Conservation (phyloP, 2,329 filamentous ascomycete genomes). For the Botrytis cinerea region DNA sequence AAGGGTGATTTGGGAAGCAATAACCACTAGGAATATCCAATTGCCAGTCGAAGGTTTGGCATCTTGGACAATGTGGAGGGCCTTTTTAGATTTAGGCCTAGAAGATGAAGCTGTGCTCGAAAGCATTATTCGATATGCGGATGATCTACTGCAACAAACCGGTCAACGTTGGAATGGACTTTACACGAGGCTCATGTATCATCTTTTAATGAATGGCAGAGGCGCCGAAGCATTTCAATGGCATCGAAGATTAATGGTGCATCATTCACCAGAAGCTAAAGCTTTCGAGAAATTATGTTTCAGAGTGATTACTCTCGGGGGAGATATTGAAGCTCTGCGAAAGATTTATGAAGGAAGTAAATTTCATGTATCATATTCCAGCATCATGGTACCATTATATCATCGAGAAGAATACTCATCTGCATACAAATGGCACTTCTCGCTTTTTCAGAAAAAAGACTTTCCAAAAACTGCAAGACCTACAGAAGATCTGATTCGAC, state of each 20-base stretch:
- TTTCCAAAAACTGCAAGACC: constrained; percentile 44
- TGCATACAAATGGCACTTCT: constrained; percentile 50
- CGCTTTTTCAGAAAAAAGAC: constrained; percentile 47
- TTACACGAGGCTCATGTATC: constrained; percentile 49
- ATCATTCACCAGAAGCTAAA: constrained; percentile 41
- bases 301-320: constrained; percentile 31
- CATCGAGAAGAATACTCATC: constrained; percentile 42
- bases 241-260: constrained; percentile 37
- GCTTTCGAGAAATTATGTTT: constrained; percentile 43
- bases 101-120: constrained; percentile 41
- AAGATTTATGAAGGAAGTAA: constrained; percentile 45
- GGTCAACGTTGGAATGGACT: constrained; percentile 44
- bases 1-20: constrained; percentile 47
- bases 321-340: constrained; percentile 44
- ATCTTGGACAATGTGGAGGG: constrained; percentile 49
- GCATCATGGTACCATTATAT: constrained; percentile 47
- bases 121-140: constrained; percentile 46
- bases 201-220: constrained; percentile 40
- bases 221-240: constrained; percentile 33
- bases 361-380: constrained; percentile 47
- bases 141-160: constrained; percentile 44
- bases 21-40: constrained; percentile 42
- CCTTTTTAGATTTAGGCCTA: constrained; percentile 46
- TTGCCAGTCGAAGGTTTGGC: constrained; percentile 46
- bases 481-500: constrained; percentile 46